Base-by-base conservation (phyloP, 495 filamentous ascomycete species). In the Penicillium arizonense region DNA sequence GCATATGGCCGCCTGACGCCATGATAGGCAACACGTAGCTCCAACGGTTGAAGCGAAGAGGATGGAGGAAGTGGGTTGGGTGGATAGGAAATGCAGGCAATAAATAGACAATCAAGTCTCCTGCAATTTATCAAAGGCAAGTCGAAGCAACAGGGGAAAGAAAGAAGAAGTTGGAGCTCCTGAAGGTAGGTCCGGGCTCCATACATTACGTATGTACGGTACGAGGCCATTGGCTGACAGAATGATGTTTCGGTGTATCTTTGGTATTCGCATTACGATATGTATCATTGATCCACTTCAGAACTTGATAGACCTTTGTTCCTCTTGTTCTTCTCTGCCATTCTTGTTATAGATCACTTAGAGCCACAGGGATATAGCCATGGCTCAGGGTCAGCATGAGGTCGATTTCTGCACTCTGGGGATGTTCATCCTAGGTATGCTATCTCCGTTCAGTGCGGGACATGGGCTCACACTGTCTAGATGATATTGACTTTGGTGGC, bases 381-480 rank as follows among this genome's bases (percentile, higher is more conserved):
- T 30, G 28, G 3, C 8, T 16, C 18, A 18, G 1, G 51, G 51
- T 42, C 52, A 50, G 26, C 12, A 37, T 20, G 55, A 62, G 26
- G 82, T 91, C 43, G 88, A 91, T 53, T 91, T 96, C 62, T 87
- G 87, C 58, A 96, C 92, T 1, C 65, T 97, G 62, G 93, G 90
- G 62, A 96, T 97, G 93, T 92, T 96, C 61, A 96, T 96, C 43
- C 88, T 97, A 50, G 92, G 91, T 95, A 81, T 63, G 68, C 45
- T 63, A 51, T 46, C 13, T 43, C 43, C 23, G 35, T 14, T 49
- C 44, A 13, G 20, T 21, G 53, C 50, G 33, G 44, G 5, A 35
- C 34, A n/a, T 21, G 53, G 59, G 62, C 62, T 67, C 46, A 70
- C 56, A 26, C 16, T 55, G 44, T 58, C 12, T 68, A 96, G 93